phyloP scores from a whole-genome alignment of 805 yeast genomes.

The Zygosaccharomyces lentus region DNA sequence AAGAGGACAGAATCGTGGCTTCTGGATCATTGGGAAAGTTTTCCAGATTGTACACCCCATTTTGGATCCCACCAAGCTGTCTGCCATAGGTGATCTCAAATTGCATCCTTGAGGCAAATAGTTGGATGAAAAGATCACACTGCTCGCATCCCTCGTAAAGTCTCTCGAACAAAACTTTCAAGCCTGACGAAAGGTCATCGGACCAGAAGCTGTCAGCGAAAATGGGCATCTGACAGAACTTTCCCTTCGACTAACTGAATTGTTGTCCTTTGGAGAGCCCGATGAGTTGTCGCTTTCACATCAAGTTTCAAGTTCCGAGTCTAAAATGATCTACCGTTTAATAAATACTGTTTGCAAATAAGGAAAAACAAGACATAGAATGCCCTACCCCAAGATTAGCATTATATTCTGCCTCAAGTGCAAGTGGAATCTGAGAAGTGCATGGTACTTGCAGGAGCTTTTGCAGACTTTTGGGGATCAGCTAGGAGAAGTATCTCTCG shows the following conservation, averaged over 20 bases:
- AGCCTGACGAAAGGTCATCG: slow-evolving; percentile 55
- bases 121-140: slow-evolving; percentile 60
- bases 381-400: slow-evolving; percentile 54
- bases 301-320: not conserved
- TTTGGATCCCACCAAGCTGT: slow-evolving; percentile 37
- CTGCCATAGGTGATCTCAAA: slow-evolving; percentile 64
- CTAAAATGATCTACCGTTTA: not conserved
- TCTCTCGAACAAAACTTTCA: slow-evolving; percentile 47
- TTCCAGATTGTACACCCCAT: slow-evolving; percentile 23
- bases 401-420: slow-evolving; percentile 78
- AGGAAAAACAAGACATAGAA: slow-evolving; percentile 1
- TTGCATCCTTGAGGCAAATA: slow-evolving; percentile 68
- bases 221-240: slow-evolving; percentile 37
- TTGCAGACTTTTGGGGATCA: slow-evolving; percentile 69
- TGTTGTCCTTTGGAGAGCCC: not conserved
- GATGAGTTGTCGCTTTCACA: not conserved
- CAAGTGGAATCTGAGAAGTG: slow-evolving; percentile 83
- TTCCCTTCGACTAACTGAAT: not conserved
- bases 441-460: slow-evolving; percentile 83
- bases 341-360: not conserved
- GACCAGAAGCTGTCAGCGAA: slow-evolving; percentile 80
- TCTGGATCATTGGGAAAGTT: slow-evolving; percentile 26
- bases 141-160: slow-evolving; percentile 62
- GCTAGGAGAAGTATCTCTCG: slow-evolving; percentile 51
- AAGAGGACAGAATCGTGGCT: slow-evolving; percentile 39